Conservation (phyloP, 805 yeast genomes). For the Pichia phayaonensis region DNA sequence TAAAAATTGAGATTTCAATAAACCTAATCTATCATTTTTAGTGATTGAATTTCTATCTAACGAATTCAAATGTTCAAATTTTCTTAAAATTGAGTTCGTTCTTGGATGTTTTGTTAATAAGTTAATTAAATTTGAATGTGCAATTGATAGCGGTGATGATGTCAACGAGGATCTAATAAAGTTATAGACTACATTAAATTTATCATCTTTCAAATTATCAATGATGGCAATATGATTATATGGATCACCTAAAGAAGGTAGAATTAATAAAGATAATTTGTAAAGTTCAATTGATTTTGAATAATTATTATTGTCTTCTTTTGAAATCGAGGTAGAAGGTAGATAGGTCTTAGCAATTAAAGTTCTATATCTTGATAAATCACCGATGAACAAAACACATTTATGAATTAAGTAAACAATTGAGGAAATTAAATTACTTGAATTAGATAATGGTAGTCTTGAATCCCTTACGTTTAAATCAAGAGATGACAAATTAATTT, state of each 20-base stretch:
- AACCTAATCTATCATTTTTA: slow-evolving; percentile 27
- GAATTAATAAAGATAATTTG: slow-evolving; percentile 43
- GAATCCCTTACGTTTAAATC: background rate
- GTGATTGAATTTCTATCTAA: slow-evolving; percentile 23
- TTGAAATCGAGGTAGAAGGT: slow-evolving; percentile 24
- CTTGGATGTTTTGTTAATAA: slow-evolving; percentile 30
- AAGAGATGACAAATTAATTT: slow-evolving; percentile 10
- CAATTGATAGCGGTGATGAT: slow-evolving; percentile 41
- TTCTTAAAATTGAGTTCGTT: slow-evolving; percentile 21
- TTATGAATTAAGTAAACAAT: slow-evolving; percentile 39
- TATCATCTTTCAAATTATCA: slow-evolving; percentile 42
- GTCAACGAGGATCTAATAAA: slow-evolving; percentile 50
- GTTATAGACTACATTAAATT: slow-evolving; percentile 42
- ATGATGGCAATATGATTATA: slow-evolving; percentile 53
- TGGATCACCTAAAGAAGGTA: slow-evolving; percentile 66
- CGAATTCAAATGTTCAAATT: slow-evolving; percentile 21
- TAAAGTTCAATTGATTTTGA: slow-evolving; percentile 40
- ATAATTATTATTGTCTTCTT: slow-evolving; percentile 35
- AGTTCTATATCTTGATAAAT: slow-evolving; percentile 49
- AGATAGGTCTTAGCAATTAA: slow-evolving; percentile 39
- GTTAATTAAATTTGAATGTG: slow-evolving; percentile 38
- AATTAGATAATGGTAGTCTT: slow-evolving; percentile 8
- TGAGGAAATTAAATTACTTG: slow-evolving; percentile 10
- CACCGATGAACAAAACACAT: slow-evolving; percentile 48
- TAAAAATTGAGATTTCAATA: slow-evolving; percentile 27